Conservation (phyloP, 1,284 basidiomycete genomes). For the Malassezia nana region DNA sequence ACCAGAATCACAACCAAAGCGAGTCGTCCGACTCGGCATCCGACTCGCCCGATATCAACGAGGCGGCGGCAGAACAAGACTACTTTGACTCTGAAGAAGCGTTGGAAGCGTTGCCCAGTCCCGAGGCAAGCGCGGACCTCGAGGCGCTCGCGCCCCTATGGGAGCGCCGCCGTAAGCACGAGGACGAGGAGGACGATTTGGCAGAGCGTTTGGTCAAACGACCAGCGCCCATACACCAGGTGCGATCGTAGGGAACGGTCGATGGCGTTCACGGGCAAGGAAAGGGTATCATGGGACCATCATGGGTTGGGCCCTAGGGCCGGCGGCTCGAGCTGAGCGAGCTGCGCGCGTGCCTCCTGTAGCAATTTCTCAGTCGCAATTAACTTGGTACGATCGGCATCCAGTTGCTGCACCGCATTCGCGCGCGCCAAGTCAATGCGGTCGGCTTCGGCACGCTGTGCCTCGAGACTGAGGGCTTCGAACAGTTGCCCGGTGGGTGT, state of each 20-base stretch:
- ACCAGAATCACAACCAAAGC: background rate
- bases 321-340: constrained; percentile 10
- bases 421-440: constrained; percentile 68
- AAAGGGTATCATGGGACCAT: background rate
- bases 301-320: background rate
- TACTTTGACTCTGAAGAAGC: constrained; percentile 74
- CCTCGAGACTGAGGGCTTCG: constrained; percentile 63
- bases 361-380: constrained; percentile 44
- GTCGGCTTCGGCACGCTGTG: constrained; percentile 69
- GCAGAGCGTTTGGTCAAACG: constrained; percentile 2
- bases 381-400: constrained; percentile 38
- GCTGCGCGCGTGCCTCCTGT: constrained; percentile 21
- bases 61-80: constrained; percentile 62
- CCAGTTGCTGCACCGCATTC: constrained; percentile 52
- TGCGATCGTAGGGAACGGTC: background rate
- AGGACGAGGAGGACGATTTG: constrained; percentile 8
- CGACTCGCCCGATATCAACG: constrained; percentile 51
- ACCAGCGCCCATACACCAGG: constrained; percentile 2
- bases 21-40: constrained; percentile 1
- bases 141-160: constrained; percentile 7
- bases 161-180: constrained; percentile 4
- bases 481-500: constrained; percentile 38
- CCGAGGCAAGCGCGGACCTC: constrained; percentile 24
- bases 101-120: constrained; percentile 11
- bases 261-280: too few relatives aligned